A percentile compares a stretch with the other conserved stretches of the same genome.
phyloP scores from a whole-genome alignment of 2,329 filamentous ascomycete genomes.

The Penicillium occitanis region DNA sequence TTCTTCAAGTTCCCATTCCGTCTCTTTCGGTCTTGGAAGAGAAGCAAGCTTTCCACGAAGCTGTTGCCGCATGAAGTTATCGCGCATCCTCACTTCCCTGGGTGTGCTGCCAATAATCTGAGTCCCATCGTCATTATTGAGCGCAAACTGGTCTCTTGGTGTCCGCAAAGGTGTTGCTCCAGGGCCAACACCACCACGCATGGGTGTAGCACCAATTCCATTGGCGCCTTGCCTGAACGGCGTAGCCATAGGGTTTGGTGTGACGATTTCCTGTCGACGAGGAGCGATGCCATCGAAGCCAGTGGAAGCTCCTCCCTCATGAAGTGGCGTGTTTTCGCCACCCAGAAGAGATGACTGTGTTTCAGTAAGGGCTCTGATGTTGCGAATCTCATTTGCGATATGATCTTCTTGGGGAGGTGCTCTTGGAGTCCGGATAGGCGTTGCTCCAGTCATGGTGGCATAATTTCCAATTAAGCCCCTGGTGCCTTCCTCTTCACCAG shows the following conservation, averaged over 20 bases:
- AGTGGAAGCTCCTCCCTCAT: conserved; percentile 77
- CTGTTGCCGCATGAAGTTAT: conserved; percentile 66
- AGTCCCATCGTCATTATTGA: conserved; percentile 70
- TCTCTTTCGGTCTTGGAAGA: conserved; percentile 88
- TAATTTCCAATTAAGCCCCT: conserved; percentile 86
- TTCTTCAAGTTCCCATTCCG: conserved; percentile 85
- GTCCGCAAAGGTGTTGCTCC: conserved; percentile 85
- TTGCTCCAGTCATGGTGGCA: conserved; percentile 72
- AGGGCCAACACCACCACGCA: conserved; percentile 58
- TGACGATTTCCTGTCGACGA: conserved; percentile 76
- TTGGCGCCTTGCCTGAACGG: conserved; percentile 66
- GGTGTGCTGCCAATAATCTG: conserved; percentile 72
- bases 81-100: conserved; percentile 69
- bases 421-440: conserved; percentile 87
- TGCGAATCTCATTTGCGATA: conserved; percentile 93
- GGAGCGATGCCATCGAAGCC: conserved; percentile 85
- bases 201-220: conserved; percentile 66
- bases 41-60: conserved; percentile 67
- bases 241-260: conserved; percentile 92
- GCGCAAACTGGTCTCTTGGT: conserved; percentile 79
- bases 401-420: conserved; percentile 91
- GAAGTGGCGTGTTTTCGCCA: conserved; percentile 87
- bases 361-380: conserved; percentile 86
- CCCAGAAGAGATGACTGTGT: conserved; percentile 92
- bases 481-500: conserved; percentile 74